Conservation (phyloP, 2,329 filamentous ascomycete species). For the Colletotrichum horii region DNA sequence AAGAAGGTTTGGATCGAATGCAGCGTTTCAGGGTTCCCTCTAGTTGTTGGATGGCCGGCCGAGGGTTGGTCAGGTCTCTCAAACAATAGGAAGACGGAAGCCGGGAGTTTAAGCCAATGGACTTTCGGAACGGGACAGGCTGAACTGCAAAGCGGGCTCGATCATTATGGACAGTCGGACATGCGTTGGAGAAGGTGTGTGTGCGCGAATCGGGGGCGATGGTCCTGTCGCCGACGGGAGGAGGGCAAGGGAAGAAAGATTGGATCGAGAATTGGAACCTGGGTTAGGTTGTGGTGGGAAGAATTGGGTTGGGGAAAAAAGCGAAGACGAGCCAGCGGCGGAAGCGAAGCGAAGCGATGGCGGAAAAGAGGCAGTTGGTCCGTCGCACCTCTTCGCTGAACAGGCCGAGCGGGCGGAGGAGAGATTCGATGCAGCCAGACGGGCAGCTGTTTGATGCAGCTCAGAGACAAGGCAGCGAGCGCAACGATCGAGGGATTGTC, state of each 20-base stretch:
- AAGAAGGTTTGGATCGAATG: slow-evolving; percentile 6
- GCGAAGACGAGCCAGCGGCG: neutral
- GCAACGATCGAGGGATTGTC: neutral
- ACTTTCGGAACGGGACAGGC: slow-evolving; percentile 14
- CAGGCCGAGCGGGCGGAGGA: slow-evolving; percentile 1
- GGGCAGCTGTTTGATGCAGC: neutral
- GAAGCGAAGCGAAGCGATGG: neutral
- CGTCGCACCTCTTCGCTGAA: slow-evolving; percentile 4
- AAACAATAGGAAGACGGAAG: slow-evolving; percentile 6
- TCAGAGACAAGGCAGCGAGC: neutral
- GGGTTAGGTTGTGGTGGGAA: neutral
- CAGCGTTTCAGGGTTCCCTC: slow-evolving; percentile 22
- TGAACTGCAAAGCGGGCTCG: slow-evolving; percentile 10
- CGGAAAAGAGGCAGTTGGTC: slow-evolving; percentile 1
- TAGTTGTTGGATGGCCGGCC: neutral
- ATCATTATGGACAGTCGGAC: slow-evolving; percentile 20
- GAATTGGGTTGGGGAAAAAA: neutral
- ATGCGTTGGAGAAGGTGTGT: slow-evolving; percentile 14
- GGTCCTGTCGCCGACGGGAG: neutral
- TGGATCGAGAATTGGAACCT: neutral
- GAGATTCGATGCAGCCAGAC: neutral
- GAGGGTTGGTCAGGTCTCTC: slow-evolving; percentile 18
- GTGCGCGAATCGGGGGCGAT: neutral
- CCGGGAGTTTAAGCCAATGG: slow-evolving; percentile 22
- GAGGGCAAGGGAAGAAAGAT: neutral